Evolutionary conservation across 1,139 yeast genomes (phyloP).

Genomic region (Yamadazyma siamensis): DNA sequence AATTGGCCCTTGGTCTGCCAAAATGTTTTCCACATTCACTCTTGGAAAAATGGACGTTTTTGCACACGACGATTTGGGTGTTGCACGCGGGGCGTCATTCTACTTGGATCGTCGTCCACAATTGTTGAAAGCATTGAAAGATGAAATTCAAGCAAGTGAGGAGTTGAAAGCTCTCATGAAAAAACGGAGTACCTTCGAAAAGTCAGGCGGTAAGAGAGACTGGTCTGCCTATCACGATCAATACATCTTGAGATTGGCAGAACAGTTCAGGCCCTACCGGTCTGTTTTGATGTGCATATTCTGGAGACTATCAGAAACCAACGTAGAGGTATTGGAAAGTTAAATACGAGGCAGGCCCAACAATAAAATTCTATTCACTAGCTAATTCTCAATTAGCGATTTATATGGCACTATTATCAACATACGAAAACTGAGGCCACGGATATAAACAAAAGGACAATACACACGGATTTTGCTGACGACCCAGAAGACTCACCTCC

Average conservation of each 20-base stretch:
- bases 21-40: slow-evolving; percentile 78
- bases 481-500: slow-evolving; percentile 27
- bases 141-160: slow-evolving; percentile 27
- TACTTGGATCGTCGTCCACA: slow-evolving; percentile 60
- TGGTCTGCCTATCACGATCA: slow-evolving; percentile 67
- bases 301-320: slow-evolving; percentile 68
- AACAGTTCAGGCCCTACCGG: slow-evolving; percentile 61
- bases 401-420: neutral
- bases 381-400: neutral
- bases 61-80: slow-evolving; percentile 78
- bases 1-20: slow-evolving; percentile 87
- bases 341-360: too few relatives aligned
- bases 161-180: slow-evolving; percentile 25
- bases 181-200: slow-evolving; percentile 38
- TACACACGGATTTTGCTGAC: slow-evolving; percentile 1
- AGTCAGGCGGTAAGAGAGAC: slow-evolving; percentile 40
- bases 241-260: slow-evolving; percentile 53
- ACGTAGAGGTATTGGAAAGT: slow-evolving; percentile 46
- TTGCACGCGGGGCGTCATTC: slow-evolving; percentile 73
- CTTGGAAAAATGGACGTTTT: slow-evolving; percentile 65
- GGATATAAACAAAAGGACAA: neutral
- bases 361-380: slow-evolving; percentile 1
- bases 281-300: slow-evolving; percentile 67
- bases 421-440: neutral
- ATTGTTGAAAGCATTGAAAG: slow-evolving; percentile 38